Base-by-base conservation (phyloP, 2,329 filamentous ascomycete genomes). In the Venturia asperata region DNA sequence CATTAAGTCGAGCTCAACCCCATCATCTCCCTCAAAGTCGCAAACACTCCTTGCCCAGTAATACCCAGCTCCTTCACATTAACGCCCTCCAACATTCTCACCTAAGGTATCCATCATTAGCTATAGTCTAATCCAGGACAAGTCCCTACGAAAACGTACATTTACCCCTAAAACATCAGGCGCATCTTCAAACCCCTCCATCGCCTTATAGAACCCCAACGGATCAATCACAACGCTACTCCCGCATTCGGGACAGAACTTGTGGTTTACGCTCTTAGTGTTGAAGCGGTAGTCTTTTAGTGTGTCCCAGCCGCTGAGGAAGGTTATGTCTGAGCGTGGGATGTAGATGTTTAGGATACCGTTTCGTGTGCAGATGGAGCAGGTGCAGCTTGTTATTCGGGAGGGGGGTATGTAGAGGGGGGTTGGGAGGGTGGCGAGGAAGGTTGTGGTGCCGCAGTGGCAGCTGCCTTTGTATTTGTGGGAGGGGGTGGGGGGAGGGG, bases 231-330 rank as follows among this genome's bases (percentile, higher is more conserved):
- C 11, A 37, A 56, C 17, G 13, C 52, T 56, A 19, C 52, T 56
- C 27, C 52, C 52, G 17, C 52, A 56, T 3, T 56, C 52, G 11
- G 52, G 52, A 37, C 52, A 56, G 11, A 56, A 56, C 27, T 56
- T 56, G 17, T 56, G 52, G 19, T 56, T 27, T 19, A 56, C 52
- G 27, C 52, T 34, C 37, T n/a, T 56, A 13, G 24, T 56, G 27
- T 56, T 56, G 52, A 56, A 56, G 27, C 52, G 52, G 52, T 34
- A 56, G 15, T 56, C 37, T n/a, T 56, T 56, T 24, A 56, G 52
- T 7, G 27, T 19, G 9, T 56, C 52, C 52, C 52, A 56, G 27
- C 52, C 52, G 27, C 52, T 30, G 30, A 56, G 24, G 21, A 21
- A 56, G 15, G 52, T 56, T 56, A 56, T 13, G 13, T 56, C 30